phyloP scores from a whole-genome alignment of 805 yeast genomes.

The Saturnispora sekii region DNA sequence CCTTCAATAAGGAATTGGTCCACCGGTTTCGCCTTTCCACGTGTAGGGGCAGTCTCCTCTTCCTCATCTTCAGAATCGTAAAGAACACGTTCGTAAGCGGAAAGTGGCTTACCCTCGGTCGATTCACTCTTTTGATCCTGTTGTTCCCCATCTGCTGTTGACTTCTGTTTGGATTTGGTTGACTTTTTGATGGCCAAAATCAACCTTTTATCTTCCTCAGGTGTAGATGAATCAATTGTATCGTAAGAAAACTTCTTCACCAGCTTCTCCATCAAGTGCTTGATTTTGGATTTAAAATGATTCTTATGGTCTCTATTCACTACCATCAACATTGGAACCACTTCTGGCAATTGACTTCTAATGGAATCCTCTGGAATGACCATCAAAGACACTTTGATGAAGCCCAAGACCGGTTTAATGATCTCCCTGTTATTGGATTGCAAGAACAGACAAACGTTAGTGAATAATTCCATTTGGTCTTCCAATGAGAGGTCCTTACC shows the following conservation, averaged over 20 bases:
- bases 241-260: conserved; percentile 89
- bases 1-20: conserved; percentile 70
- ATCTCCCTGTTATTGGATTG: conserved; percentile 89
- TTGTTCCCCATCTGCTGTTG: conserved; percentile 14
- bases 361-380: conserved; percentile 74
- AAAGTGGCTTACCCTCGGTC: conserved; percentile 40
- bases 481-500: conserved; percentile 51
- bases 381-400: conserved; percentile 80
- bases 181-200: conserved; percentile 74
- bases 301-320: conserved; percentile 97
- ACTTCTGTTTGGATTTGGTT: conserved; percentile 47
- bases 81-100: conserved; percentile 88
- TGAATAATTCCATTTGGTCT: conserved; percentile 61
- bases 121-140: conserved; percentile 16
- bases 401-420: conserved; percentile 89
- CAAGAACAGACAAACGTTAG: conserved; percentile 82
- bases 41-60: conserved; percentile 32
- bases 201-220: conserved; percentile 81
- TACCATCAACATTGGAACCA: conserved; percentile 65
- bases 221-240: conserved; percentile 70
- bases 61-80: conserved; percentile 58
- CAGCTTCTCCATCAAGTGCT: conserved; percentile 86
- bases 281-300: conserved; percentile 86
- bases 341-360: conserved; percentile 50
- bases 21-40: conserved; percentile 19